Conservation (phyloP, 2,329 filamentous ascomycete genomes). For the Fulvia fulva region DNA sequence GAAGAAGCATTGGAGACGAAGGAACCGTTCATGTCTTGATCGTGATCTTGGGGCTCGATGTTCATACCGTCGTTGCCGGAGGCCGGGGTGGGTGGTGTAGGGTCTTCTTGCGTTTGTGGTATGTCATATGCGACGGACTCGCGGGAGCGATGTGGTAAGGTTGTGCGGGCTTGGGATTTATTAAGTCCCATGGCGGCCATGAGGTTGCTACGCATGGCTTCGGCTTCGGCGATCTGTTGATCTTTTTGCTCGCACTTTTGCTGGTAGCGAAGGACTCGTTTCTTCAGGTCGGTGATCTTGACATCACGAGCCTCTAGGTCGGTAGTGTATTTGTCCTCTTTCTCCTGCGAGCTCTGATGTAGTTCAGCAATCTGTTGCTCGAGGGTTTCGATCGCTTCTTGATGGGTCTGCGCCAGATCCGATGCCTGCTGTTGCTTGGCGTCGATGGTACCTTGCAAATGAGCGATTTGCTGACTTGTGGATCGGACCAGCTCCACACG, state of each 20-base stretch:
- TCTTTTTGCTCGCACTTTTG: slow-evolving; percentile 34
- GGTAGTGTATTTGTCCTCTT: neutral
- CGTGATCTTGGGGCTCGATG: slow-evolving; percentile 13
- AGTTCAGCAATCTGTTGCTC: slow-evolving; percentile 1
- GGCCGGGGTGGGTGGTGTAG: slow-evolving; percentile 14
- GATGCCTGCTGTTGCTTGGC: slow-evolving; percentile 15
- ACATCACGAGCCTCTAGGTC: slow-evolving; percentile 12
- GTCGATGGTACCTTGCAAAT: slow-evolving; percentile 36
- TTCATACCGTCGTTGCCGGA: slow-evolving; percentile 14
- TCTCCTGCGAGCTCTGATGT: slow-evolving; percentile 1
- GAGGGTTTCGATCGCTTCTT: neutral
- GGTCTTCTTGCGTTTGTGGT: slow-evolving; percentile 10
- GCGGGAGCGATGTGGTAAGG: slow-evolving; percentile 21
- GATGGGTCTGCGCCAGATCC: neutral
- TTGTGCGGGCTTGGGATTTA: slow-evolving; percentile 6
- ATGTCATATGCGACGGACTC: slow-evolving; percentile 7
- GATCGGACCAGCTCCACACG: neutral
- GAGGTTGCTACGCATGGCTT: slow-evolving; percentile 36
- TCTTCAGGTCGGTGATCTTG: slow-evolving; percentile 22
- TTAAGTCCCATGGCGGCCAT: slow-evolving; percentile 36
- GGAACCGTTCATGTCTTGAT: slow-evolving; percentile 16
- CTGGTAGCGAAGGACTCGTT: slow-evolving; percentile 30
- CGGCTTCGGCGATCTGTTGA: slow-evolving; percentile 36
- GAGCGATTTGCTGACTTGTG: slow-evolving; percentile 34
- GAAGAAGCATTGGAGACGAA: slow-evolving; percentile 31